Conservation (phyloP, 2,329 filamentous ascomycete species). For the Zasmidium cellare region DNA sequence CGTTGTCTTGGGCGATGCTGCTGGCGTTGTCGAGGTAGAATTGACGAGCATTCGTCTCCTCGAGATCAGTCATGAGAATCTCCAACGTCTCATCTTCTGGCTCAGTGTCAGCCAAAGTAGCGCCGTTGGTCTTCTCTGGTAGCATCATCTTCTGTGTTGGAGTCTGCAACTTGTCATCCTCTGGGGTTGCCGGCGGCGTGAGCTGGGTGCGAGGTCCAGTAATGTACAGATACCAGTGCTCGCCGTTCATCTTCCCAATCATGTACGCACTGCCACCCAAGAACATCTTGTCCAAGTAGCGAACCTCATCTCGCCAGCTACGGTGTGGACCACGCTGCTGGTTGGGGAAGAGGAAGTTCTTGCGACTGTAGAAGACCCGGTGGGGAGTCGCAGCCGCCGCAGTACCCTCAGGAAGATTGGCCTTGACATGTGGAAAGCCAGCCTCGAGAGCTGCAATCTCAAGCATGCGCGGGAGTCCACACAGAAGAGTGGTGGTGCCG, state of each 20-base stretch:
- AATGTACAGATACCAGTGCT: conserved; percentile 98
- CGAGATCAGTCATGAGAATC: conserved; percentile 68
- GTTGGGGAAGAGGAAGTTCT: conserved; percentile 96
- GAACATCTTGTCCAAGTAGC: conserved; percentile 88
- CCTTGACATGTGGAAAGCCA: conserved; percentile 82
- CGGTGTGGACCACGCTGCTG: conserved; percentile 91
- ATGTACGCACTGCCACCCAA: conserved; percentile 93
- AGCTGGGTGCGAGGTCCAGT: conserved; percentile 79
- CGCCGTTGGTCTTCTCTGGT: conserved; percentile 53
- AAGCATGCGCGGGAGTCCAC: conserved; percentile 84
- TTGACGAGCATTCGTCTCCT: conserved; percentile 65
- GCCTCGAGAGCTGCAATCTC: conserved; percentile 86
- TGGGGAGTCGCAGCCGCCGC: conserved; percentile 82
- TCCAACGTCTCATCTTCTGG: conserved; percentile 71
- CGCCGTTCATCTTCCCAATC: conserved; percentile 99
- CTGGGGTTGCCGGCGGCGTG: conserved; percentile 79
- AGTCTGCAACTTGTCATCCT: conserved; percentile 51
- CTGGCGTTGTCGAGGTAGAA: conserved; percentile 79
- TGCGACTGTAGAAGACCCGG: conserved; percentile 97
- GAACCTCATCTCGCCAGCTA: conserved; percentile 96
- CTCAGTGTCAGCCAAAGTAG: conserved; percentile 26
- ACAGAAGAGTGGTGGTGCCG: conserved; percentile 90
- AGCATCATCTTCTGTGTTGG: conserved; percentile 61
- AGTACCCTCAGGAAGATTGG: conserved; percentile 64
- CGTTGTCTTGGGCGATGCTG: conserved; percentile 81